Conservation (phyloP, 2,329 filamentous ascomycete genomes). For the Dactylonectria macrodidyma region DNA sequence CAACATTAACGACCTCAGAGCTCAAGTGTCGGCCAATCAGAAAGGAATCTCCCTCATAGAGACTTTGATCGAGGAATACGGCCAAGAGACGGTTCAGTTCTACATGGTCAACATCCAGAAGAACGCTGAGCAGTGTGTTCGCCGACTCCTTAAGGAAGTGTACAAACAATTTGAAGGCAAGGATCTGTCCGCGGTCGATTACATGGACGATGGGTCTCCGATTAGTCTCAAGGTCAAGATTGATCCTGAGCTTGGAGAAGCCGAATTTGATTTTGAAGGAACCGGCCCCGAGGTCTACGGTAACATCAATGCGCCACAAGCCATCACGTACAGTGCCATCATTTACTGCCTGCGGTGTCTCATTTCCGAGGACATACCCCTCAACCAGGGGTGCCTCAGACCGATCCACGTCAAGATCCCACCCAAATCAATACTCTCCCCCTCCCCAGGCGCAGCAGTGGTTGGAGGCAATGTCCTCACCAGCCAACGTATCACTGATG, state of each 20-base stretch:
- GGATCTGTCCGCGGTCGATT: conserved; percentile 80
- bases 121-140: conserved; percentile 83
- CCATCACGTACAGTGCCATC: conserved; percentile 88
- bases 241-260: conserved; percentile 81
- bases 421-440: conserved; percentile 80
- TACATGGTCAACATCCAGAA: conserved; percentile 88
- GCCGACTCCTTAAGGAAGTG: conserved; percentile 80
- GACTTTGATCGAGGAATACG: conserved; percentile 82
- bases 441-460: conserved; percentile 83
- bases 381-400: conserved; percentile 86
- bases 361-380: conserved; percentile 84
- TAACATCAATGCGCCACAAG: conserved; percentile 86
- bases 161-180: conserved; percentile 79
- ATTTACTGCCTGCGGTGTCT: conserved; percentile 88
- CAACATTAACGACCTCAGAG: conserved; percentile 87
- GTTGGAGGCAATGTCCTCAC: conserved; percentile 83
- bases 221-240: conserved; percentile 84
- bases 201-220: conserved; percentile 88
- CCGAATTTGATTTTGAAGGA: conserved; percentile 84
- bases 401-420: conserved; percentile 84
- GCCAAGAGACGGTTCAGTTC: conserved; percentile 83
- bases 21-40: conserved; percentile 87
- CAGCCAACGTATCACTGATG: conserved; percentile 61
- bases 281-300: conserved; percentile 86
- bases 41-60: conserved; percentile 89